phyloP scores from a whole-genome alignment of 495 filamentous ascomycete species.

The Tuber brumale region DNA sequence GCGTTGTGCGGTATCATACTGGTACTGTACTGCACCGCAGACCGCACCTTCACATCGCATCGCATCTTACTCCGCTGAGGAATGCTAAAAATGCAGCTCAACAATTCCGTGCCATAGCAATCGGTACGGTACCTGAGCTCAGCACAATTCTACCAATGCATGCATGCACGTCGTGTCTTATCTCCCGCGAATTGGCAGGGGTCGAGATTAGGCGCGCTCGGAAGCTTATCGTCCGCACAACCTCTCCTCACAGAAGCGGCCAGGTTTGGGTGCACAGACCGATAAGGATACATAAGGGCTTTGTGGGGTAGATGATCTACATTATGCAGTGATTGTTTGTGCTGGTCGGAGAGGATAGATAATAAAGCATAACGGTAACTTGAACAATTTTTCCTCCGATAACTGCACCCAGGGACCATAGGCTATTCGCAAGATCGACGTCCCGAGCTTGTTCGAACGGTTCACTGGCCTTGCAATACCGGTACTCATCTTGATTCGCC shows the following conservation, averaged over 20 bases:
- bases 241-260: not conserved
- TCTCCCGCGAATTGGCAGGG: not conserved
- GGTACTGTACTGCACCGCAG: not conserved
- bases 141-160: not conserved
- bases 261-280: not conserved
- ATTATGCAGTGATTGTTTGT: not conserved
- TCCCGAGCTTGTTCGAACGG: conserved; percentile 45
- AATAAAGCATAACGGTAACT: not conserved
- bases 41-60: not conserved
- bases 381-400: not conserved
- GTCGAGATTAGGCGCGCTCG: not conserved
- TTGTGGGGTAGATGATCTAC: not conserved
- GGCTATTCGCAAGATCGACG: conserved; percentile 42
- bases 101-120: not conserved
- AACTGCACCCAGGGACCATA: conserved; percentile 38
- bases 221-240: not conserved
- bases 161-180: not conserved
- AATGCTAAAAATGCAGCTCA: not conserved
- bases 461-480: conserved; percentile 43
- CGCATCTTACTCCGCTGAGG: not conserved
- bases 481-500: not conserved
- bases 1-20: not conserved
- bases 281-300: not conserved
- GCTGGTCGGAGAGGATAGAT: not conserved
- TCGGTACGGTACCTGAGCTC: conserved; percentile 3